Conservation (phyloP, 78 protist species). For the Monosiga brevicollis region DNA sequence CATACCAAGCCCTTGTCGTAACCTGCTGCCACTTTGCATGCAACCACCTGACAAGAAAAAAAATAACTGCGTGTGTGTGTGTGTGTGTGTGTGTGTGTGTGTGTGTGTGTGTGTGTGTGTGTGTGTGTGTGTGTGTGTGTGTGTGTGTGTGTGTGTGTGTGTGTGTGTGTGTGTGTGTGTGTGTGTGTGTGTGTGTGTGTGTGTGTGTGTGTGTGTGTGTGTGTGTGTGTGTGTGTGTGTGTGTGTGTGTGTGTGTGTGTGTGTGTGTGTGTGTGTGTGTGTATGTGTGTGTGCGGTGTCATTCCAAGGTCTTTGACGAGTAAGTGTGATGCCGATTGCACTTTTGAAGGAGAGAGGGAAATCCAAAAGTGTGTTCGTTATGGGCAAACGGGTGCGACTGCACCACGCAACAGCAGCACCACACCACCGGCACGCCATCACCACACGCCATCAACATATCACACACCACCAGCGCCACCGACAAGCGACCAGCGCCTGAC, state of each 20-base stretch:
- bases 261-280: neutral
- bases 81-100: neutral
- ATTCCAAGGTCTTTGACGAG: neutral
- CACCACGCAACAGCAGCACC: too few relatives aligned
- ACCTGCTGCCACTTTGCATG: neutral
- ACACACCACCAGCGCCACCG: too few relatives aligned
- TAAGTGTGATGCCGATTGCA: neutral
- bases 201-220: neutral
- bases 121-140: constrained; percentile 6
- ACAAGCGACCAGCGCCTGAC: too few relatives aligned
- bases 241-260: neutral
- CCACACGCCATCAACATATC: too few relatives aligned
- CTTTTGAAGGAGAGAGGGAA: too few relatives aligned
- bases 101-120: neutral
- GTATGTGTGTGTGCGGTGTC: neutral
- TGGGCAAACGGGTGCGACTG: too few relatives aligned
- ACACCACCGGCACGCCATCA: too few relatives aligned
- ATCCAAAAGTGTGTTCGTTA: too few relatives aligned
- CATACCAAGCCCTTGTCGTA: neutral
- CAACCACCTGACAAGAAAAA: neutral
- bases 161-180: neutral
- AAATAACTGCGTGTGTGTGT: neutral
- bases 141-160: neutral
- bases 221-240: constrained; percentile 1
- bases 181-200: neutral